Evolutionary conservation across 2,329 filamentous ascomycete species (phyloP).

Genomic region (Penicillium fuscoglaucum): DNA sequence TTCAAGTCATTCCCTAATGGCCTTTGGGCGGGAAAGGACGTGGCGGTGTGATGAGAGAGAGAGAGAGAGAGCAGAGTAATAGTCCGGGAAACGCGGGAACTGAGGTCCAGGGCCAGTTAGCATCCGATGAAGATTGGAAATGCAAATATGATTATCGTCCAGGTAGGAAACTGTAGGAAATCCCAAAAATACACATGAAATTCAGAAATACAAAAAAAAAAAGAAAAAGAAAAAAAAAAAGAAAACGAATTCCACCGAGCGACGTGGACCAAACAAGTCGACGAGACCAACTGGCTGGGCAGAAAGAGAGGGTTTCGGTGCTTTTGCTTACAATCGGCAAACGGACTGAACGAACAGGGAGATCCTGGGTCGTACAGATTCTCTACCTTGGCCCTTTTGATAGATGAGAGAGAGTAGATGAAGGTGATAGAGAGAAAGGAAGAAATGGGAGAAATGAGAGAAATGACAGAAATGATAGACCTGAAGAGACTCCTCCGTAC

Average conservation of each 20-base stretch:
- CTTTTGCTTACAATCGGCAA: conserved; percentile 22
- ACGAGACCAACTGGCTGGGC: conserved; percentile 25
- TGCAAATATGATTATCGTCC: conserved; percentile 4
- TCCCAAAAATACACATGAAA: conserved; percentile 2
- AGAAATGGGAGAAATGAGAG: neutral
- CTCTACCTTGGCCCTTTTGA: neutral
- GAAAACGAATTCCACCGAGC: conserved; percentile 11
- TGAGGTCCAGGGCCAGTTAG: conserved; percentile 12
- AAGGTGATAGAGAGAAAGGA: neutral
- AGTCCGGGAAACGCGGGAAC: conserved; percentile 14
- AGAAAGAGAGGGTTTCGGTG: conserved; percentile 12
- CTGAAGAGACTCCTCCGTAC: neutral
- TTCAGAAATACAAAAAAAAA: neutral
- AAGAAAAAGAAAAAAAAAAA: conserved; percentile 10
- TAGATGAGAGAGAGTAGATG: conserved; percentile 1
- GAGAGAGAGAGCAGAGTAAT: neutral
- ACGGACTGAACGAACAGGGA: conserved; percentile 21
- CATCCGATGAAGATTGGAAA: conserved; percentile 1
- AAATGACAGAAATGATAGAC: neutral
- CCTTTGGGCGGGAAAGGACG: conserved; percentile 21
- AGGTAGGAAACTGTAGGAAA: neutral
- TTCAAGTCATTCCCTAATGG: conserved; percentile 10
- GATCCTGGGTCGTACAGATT: conserved; percentile 13
- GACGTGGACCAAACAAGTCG: conserved; percentile 22
- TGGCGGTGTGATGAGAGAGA: conserved; percentile 19